Evolutionary conservation across 371 early-diverging fungal species (phyloP), one percentile per base, ranked within the genome.

Genomic region (Mortierella sp.): DNA sequence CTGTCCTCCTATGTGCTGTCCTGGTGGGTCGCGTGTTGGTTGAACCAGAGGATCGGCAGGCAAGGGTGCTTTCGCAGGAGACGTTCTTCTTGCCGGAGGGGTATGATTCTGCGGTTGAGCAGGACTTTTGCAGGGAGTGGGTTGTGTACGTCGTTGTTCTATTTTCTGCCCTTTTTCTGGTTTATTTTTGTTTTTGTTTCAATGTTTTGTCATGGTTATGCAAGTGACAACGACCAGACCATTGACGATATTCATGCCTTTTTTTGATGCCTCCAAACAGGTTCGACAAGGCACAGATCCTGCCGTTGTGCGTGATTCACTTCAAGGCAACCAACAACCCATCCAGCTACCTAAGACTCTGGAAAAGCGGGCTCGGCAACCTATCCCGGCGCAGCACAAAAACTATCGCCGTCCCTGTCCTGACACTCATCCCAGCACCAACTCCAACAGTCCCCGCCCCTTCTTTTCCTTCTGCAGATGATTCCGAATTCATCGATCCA

Each of bases 231-330:
- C 43, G 43, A 40, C 2, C 43, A 40, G 6, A 40, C 43, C 6
- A 54, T n/a, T n/a, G 54, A 54, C 26, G 24, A 3, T 13, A 28
- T 28, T 3, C 13, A 34, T 46, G 28, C 34, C n/a, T 46, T 73
- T 26, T 14, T 50, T 70, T 40, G 31, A 24, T 37, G 19, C 55
- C 37, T 19, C 1, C 9, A 14, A 21, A 46, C 37, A 86, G 86
- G n/a, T 81, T 79, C 31, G 86, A 86, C 50, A 86, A 86, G 67
- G 69, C 86, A 26, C 86, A 86, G 48, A 71, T 86, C 14, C 73
- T 86, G 1, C 86, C 86, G 0, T 75, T 86, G 4, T 81, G 82
- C 51, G 86, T 81, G 3, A 76, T 86, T 73, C 79, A 81, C 75
- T 77, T 86, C 75, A 86, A 61, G 73, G 72, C 86, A 0, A 67